These are phyloP conservation scores for Heterobasidion annosum DNA, from an alignment of 1,284 basidiomycete species.

Conservation along the genomic window DNA sequence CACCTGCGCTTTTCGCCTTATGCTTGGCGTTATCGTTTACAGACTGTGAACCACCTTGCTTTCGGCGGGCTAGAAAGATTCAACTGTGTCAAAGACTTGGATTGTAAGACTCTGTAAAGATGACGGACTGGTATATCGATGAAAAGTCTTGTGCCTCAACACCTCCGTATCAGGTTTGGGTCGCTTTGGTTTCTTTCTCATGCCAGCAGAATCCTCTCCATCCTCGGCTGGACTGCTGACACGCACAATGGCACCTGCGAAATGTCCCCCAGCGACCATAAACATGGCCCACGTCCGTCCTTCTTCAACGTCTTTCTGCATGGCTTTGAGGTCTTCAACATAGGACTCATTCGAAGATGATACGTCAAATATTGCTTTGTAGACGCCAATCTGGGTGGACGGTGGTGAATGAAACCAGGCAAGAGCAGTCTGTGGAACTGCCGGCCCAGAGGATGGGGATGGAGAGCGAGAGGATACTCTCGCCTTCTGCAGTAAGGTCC, in stretches of 20 bases:
- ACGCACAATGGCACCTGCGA: slow-evolving; percentile 84
- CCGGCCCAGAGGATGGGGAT: slow-evolving; percentile 31
- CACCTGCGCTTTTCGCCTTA: slow-evolving; percentile 91
- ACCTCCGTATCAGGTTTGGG: slow-evolving; percentile 69
- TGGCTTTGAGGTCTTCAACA: slow-evolving; percentile 48
- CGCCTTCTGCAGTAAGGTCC: slow-evolving; percentile 58
- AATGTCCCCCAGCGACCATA: slow-evolving; percentile 96
- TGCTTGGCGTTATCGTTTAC: slow-evolving; percentile 91
- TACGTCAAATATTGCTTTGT: slow-evolving; percentile 65
- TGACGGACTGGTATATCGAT: slow-evolving; percentile 89
- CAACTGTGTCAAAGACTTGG: neutral
- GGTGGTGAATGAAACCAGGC: slow-evolving; percentile 86
- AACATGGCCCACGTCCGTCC: slow-evolving; percentile 88
- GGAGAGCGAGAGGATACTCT: slow-evolving; percentile 37
- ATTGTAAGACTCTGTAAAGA: neutral
- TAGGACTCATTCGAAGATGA: slow-evolving; percentile 33
- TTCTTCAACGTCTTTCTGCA: slow-evolving; percentile 50
- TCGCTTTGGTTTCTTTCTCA: slow-evolving; percentile 48
- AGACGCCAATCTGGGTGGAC: slow-evolving; percentile 85
- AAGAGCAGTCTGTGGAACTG: slow-evolving; percentile 63
- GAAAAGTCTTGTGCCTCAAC: slow-evolving; percentile 92
- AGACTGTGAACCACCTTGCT: slow-evolving; percentile 95
- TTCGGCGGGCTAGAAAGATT: slow-evolving; percentile 70
- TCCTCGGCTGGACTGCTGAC: slow-evolving; percentile 48
- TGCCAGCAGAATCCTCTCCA: slow-evolving; percentile 28